Evolutionary conservation across 2,329 filamentous ascomycete genomes (phyloP).

Genomic region (Colletotrichum sp.): DNA sequence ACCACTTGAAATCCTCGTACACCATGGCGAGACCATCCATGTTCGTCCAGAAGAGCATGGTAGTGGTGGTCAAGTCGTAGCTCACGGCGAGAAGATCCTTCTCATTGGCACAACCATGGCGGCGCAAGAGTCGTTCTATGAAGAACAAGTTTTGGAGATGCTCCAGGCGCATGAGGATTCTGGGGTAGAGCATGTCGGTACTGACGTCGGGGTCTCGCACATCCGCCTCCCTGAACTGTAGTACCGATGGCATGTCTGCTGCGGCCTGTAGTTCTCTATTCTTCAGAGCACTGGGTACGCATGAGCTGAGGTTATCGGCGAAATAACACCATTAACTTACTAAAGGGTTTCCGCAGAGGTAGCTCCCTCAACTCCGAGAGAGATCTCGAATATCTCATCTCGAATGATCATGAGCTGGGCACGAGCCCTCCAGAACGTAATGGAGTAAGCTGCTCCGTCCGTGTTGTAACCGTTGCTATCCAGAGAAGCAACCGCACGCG

Average conservation of each 20-base stretch:
- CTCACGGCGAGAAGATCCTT: constrained; percentile 49
- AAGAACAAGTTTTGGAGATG: constrained; percentile 65
- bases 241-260: constrained; percentile 38
- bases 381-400: constrained; percentile 65
- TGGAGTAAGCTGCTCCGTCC: constrained; percentile 43
- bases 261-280: constrained; percentile 34
- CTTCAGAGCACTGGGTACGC: constrained; percentile 36
- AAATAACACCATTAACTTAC: background rate
- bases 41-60: constrained; percentile 54
- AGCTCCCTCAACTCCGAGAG: constrained; percentile 44
- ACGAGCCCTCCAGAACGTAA: constrained; percentile 51
- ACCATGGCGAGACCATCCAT: constrained; percentile 47
- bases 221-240: constrained; percentile 42
- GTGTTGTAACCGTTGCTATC: constrained; percentile 60
- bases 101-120: constrained; percentile 39
- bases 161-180: constrained; percentile 52
- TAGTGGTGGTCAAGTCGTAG: constrained; percentile 51
- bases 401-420: constrained; percentile 53
- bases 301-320: background rate
- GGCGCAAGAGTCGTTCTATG: constrained; percentile 60
- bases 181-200: constrained; percentile 41
- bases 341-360: constrained; percentile 24
- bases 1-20: constrained; percentile 52
- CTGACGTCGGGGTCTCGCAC: constrained; percentile 35
- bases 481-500: constrained; percentile 40